phyloP scores from a whole-genome alignment of 331 rosid species.

The Quercus lobata region DNA sequence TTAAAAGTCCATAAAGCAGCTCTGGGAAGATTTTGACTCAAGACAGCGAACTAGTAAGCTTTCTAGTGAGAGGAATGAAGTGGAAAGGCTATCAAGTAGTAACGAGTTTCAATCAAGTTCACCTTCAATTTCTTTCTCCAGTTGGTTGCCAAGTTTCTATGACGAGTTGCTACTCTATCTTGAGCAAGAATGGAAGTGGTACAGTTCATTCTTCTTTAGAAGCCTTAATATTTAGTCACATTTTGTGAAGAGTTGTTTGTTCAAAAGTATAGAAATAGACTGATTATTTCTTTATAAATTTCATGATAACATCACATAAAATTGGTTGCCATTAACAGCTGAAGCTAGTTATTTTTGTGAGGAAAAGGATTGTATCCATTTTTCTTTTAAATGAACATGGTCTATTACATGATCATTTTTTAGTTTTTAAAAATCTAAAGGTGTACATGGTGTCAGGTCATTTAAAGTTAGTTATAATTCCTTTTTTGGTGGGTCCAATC shows the following conservation, averaged over 20 bases:
- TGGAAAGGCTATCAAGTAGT: slow-evolving; percentile 45
- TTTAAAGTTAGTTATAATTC: no score
- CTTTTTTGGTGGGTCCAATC: no score
- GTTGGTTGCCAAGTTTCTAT: slow-evolving; percentile 87
- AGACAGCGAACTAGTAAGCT: slow-evolving; percentile 50
- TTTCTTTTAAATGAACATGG: neutral
- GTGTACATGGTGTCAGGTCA: no score
- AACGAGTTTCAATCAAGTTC: slow-evolving; percentile 48
- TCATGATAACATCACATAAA: neutral
- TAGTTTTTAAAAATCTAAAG: no score
- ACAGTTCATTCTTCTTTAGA: slow-evolving; percentile 15
- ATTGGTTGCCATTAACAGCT: neutral
- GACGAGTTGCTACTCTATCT: slow-evolving; percentile 93
- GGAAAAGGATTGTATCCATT: neutral
- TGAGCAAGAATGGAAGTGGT: slow-evolving; percentile 99
- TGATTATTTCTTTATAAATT: neutral
- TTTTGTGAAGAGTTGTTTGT: neutral
- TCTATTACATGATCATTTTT: no score
- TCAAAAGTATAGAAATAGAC: neutral
- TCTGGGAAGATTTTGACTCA: slow-evolving; percentile 85
- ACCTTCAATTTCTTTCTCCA: slow-evolving; percentile 56
- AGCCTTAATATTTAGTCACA: neutral
- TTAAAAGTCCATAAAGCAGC: slow-evolving; percentile 84
- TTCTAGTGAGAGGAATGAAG: slow-evolving; percentile 55
- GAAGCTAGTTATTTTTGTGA: neutral